Percentiles rank a stretch among this genome's conserved stretches.
Evolutionary conservation across 2,329 filamentous ascomycete species (phyloP).

Genomic region (Colletotrichum sp.): DNA sequence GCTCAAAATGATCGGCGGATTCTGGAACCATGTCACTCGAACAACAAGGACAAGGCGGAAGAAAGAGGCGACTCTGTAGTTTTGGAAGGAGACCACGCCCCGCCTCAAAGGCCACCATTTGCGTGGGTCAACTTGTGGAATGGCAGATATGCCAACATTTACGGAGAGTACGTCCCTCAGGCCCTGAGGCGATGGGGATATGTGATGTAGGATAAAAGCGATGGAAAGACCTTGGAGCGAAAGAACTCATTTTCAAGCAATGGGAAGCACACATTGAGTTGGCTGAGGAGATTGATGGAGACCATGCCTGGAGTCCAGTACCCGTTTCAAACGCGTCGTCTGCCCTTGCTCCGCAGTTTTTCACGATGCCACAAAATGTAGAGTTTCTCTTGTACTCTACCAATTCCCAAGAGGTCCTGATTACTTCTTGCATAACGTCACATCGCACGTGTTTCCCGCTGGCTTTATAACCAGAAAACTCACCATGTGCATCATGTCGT

Average conservation of each 20-base stretch:
- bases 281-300: neutral
- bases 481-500: slow-evolving; percentile 37
- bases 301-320: neutral
- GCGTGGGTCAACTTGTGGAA: neutral
- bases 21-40: neutral
- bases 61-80: neutral
- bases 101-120: neutral
- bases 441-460: slow-evolving; percentile 34
- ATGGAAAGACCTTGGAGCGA: neutral
- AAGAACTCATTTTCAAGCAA: neutral
- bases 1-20: neutral
- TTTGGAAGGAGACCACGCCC: neutral
- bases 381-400: neutral
- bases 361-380: neutral
- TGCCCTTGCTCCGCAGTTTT: neutral
- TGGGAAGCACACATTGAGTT: neutral
- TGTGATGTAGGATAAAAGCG: neutral
- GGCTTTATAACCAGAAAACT: slow-evolving; percentile 37
- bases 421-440: neutral
- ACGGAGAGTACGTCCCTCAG: neutral
- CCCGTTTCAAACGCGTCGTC: neutral
- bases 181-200: neutral
- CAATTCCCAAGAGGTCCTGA: neutral
- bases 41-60: neutral
- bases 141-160: neutral